phyloP scores from a whole-genome alignment of 768 basidiomycete genomes.

The Exidia glandulosa region DNA sequence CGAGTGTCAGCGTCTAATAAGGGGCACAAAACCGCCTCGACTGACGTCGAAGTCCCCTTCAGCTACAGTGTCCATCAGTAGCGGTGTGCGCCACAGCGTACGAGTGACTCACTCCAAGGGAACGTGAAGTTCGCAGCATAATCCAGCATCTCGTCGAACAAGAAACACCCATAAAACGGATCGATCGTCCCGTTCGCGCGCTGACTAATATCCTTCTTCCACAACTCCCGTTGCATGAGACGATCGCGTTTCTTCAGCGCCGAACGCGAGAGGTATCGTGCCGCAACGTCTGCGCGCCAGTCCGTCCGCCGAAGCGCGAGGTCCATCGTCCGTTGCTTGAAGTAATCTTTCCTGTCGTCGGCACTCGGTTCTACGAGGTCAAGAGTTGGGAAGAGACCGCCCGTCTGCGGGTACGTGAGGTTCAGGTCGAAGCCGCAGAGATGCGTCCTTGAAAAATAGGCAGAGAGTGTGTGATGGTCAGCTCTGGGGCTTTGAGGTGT shows the following conservation, averaged over 20 bases:
- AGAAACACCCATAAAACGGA: conserved; percentile 45
- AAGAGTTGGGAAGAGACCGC: conserved; percentile 33
- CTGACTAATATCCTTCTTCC: conserved; percentile 37
- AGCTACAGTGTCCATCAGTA: neutral
- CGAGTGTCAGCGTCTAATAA: conserved; percentile 37
- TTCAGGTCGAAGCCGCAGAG: conserved; percentile 58
- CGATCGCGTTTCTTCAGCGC: conserved; percentile 2
- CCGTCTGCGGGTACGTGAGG: conserved; percentile 55
- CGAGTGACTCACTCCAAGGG: conserved; percentile 35
- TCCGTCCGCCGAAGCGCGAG: conserved; percentile 19
- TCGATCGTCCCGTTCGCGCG: conserved; percentile 40
- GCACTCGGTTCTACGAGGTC: conserved; percentile 7
- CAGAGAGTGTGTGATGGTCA: neutral
- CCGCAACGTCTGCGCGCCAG: neutral
- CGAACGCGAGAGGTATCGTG: neutral
- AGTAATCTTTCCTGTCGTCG: conserved; percentile 4
- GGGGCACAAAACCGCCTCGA: conserved; percentile 13
- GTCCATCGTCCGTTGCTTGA: neutral
- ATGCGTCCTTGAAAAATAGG: conserved; percentile 29
- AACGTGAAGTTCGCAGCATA: conserved; percentile 63
- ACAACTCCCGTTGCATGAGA: neutral
- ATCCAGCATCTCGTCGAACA: conserved; percentile 56
- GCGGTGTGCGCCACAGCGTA: neutral
- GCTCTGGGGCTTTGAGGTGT: neutral
- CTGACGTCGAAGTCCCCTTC: neutral